These are phyloP conservation scores for Aristolochia californica DNA, from an alignment of 164 flowering plant species.

Conservation along the genomic window DNA sequence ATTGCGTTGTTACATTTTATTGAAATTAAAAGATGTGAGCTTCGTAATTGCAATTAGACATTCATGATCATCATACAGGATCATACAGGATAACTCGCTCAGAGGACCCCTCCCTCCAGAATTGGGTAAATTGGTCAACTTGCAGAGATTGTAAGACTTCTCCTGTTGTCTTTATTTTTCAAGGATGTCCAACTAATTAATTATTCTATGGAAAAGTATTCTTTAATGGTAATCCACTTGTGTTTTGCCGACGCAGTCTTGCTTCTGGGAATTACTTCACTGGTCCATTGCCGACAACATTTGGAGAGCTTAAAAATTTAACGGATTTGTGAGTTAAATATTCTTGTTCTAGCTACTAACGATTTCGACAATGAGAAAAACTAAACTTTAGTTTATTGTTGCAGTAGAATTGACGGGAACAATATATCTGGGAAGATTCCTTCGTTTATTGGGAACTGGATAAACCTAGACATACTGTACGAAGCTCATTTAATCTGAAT, in stretches of 20 bases:
- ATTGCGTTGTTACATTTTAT: neutral
- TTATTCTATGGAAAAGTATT: too few species aligned
- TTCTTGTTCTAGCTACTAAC: too few species aligned
- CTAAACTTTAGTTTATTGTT: constrained; percentile 8
- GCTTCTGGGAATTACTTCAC: constrained; percentile 41
- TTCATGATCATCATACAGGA: constrained; percentile 6
- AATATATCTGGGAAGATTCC: constrained; percentile 62
- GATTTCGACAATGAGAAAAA: neutral
- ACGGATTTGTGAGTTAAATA: constrained; percentile 34
- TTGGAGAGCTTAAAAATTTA: constrained; percentile 33
- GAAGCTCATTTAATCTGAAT: constrained; percentile 9
- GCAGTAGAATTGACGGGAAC: constrained; percentile 71
- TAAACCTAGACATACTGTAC: constrained; percentile 36
- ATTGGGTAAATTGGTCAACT: constrained; percentile 16
- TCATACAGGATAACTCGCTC: constrained; percentile 17
- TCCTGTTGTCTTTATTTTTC: too few species aligned
- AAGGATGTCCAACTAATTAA: neutral
- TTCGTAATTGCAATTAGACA: neutral
- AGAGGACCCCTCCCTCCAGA: constrained; percentile 22
- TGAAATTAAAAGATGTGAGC: neutral
- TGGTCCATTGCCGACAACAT: constrained; percentile 37
- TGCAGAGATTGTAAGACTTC: constrained; percentile 18
- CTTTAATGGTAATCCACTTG: too few species aligned
- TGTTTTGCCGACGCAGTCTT: constrained; percentile 5
- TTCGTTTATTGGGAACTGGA: constrained; percentile 67